Percentiles rank a stretch among this genome's conserved stretches.
Evolutionary conservation across 108 stramenopile genomes (phyloP).

Genomic region (Conticribra weissflogii): DNA sequence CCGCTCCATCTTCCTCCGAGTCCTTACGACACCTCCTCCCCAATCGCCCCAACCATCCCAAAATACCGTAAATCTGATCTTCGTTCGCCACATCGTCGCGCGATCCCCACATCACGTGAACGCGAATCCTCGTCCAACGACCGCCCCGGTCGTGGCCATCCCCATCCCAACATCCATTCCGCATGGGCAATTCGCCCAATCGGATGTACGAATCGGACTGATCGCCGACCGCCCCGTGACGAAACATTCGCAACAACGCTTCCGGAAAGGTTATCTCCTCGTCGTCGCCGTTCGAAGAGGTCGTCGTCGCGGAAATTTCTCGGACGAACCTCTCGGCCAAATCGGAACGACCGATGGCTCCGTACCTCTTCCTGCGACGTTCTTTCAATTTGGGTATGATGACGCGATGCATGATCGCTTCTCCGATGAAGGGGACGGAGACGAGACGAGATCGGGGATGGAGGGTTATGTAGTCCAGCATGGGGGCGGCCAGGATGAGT

Average conservation of each 20-base stretch:
- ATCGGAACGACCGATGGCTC: conserved; percentile 13
- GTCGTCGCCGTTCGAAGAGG: no score
- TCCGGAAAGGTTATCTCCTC: conserved; percentile 15
- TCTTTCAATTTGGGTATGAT: conserved; percentile 22
- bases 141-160: no score
- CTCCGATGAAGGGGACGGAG: conserved; percentile 17
- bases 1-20: no score
- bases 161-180: no score
- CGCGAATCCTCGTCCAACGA: no score
- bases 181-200: conserved; percentile 11
- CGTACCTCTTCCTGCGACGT: conserved; percentile 12
- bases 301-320: conserved; percentile 1
- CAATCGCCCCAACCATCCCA: no score
- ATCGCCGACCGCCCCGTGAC: conserved; percentile 22
- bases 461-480: conserved; percentile 21
- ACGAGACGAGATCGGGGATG: conserved; percentile 17
- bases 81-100: no score
- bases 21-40: no score
- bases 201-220: conserved; percentile 5
- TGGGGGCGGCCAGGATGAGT: conserved; percentile 13
- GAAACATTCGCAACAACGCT: conserved; percentile 20
- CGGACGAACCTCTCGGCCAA: conserved; percentile 7
- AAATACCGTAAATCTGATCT: no score
- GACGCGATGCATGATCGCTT: conserved; percentile 10
- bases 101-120: no score